phyloP scores from a whole-genome alignment of 1,284 basidiomycete species.

The Neonothopanus nambi region DNA sequence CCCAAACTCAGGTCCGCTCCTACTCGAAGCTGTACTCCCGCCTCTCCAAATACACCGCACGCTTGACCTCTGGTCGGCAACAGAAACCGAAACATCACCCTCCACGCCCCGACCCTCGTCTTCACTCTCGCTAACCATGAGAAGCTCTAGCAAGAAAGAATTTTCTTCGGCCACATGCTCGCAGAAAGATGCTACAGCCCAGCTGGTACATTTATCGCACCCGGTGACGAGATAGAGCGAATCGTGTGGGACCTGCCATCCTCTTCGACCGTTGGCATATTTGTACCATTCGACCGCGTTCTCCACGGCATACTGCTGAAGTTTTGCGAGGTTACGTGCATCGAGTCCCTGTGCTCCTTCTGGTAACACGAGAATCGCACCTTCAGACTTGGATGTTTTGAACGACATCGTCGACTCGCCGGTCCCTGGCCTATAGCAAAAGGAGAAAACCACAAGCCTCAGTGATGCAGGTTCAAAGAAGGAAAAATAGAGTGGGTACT shows the following conservation, averaged over 20 bases:
- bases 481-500: too few relatives aligned
- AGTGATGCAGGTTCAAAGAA: too few relatives aligned
- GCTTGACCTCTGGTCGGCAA: too few relatives aligned
- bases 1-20: too few relatives aligned
- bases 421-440: not conserved
- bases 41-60: too few relatives aligned
- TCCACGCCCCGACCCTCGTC: too few relatives aligned
- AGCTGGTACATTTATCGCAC: conserved; percentile 7
- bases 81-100: too few relatives aligned
- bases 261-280: not conserved
- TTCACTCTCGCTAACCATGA: too few relatives aligned
- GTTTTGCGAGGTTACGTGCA: not conserved
- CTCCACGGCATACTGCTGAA: not conserved
- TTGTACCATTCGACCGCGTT: conserved; percentile 10
- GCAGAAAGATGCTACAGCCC: conserved; percentile 6
- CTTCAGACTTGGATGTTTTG: not conserved
- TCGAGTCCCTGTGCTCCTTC: conserved; percentile 2
- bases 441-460: too few relatives aligned
- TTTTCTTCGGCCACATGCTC: not conserved
- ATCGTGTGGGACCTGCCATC: conserved; percentile 1
- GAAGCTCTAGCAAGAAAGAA: too few relatives aligned
- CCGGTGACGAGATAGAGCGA: conserved; percentile 12
- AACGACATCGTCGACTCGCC: not conserved
- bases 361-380: conserved; percentile 11
- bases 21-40: too few relatives aligned